Percentiles rank a stretch among this genome's conserved stretches.
These are phyloP conservation scores for Scedosporium dehoogii DNA, from an alignment of 2,329 filamentous ascomycete species.

Conservation along the genomic window DNA sequence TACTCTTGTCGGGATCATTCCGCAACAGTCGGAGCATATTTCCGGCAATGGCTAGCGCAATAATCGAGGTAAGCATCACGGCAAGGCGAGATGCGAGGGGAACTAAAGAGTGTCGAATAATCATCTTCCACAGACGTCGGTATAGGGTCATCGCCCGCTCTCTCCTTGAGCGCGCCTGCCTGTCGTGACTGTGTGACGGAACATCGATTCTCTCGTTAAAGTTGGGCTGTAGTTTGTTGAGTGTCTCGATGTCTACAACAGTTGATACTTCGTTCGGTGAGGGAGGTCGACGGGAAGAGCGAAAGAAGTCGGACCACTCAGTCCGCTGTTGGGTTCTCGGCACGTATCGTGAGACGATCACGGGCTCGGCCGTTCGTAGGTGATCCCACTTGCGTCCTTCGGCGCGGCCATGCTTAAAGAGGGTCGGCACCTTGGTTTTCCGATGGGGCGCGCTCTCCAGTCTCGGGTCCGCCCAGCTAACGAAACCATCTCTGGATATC, in stretches of 20 bases:
- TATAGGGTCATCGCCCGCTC: conserved; percentile 24
- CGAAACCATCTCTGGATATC: conserved; percentile 38
- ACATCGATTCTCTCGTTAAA: conserved; percentile 24
- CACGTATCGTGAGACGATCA: conserved; percentile 43
- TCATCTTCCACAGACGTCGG: conserved; percentile 54
- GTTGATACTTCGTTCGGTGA: conserved; percentile 35
- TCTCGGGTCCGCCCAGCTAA: conserved; percentile 18
- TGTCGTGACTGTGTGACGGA: conserved; percentile 5
- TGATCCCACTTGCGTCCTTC: conserved; percentile 50
- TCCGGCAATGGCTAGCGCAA: conserved; percentile 69
- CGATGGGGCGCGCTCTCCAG: conserved; percentile 23
- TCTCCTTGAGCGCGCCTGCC: conserved; percentile 15
- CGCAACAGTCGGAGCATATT: conserved; percentile 55
- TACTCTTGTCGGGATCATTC: conserved; percentile 19
- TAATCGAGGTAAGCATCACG: conserved; percentile 72
- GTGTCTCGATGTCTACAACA: conserved; percentile 33
- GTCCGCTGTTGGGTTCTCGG: conserved; percentile 19
- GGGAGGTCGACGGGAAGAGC: conserved; percentile 42
- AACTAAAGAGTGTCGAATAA: conserved; percentile 75
- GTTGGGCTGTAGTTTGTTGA: conserved; percentile 35
- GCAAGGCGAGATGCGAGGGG: conserved; percentile 74
- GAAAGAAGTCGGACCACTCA: conserved; percentile 43
- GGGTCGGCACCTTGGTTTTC: conserved; percentile 29
- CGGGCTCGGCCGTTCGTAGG: conserved; percentile 46
- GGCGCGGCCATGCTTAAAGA: conserved; percentile 36